These are phyloP conservation scores for Metarhizium anisopliae DNA, from an alignment of 2,329 filamentous ascomycete species.

Conservation along the genomic window DNA sequence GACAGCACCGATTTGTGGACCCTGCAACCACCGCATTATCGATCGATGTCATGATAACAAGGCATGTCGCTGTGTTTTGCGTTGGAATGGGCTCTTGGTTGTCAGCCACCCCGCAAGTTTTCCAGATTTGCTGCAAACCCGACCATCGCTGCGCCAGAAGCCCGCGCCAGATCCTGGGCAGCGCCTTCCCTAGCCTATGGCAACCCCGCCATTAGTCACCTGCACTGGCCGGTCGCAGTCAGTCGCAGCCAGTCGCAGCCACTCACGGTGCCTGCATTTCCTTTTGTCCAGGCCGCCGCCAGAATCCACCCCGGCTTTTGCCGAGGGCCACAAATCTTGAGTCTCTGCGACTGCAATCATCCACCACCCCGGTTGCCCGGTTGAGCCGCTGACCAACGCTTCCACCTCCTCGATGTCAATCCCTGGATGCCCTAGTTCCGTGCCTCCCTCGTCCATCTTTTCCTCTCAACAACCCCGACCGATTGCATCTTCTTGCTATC, in stretches of 20 bases:
- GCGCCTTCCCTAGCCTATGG: conserved; percentile 17
- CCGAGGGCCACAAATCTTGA: conserved; percentile 7
- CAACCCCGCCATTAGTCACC: conserved; percentile 24
- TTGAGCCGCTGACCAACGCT: neutral
- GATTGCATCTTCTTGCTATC: neutral
- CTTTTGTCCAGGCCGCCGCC: neutral
- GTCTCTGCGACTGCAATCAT: neutral
- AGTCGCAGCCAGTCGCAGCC: neutral
- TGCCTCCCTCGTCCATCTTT: neutral
- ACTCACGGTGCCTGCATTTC: conserved; percentile 2
- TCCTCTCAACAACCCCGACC: neutral
- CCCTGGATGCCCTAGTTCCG: neutral
- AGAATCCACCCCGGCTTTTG: conserved; percentile 13
- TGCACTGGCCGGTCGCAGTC: neutral
- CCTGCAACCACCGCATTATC: no score
- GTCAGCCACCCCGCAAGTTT: neutral
- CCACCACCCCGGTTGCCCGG: neutral
- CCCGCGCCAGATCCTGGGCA: no score
- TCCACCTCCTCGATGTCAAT: neutral
- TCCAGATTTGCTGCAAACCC: no score
- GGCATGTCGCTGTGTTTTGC: no score
- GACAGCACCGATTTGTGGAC: no score
- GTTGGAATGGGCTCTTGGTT: no score
- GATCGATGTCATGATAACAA: no score
- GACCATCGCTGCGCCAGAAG: no score